Base-by-base conservation (phyloP, 345 rosid species). In the Rhizophora mangle region DNA sequence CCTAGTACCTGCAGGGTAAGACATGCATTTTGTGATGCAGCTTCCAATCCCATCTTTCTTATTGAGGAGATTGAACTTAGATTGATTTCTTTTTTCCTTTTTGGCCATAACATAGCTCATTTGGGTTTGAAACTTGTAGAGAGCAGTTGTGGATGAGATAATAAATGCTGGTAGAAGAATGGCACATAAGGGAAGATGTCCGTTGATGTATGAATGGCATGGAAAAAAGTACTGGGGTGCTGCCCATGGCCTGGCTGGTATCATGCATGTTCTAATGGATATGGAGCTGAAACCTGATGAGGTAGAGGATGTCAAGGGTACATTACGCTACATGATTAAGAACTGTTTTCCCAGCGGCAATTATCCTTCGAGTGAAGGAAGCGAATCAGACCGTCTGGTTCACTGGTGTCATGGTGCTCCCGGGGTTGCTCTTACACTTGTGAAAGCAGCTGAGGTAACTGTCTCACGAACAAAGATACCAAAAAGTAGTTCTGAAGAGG, bases 371-470 rank as follows among this genome's bases (percentile, higher is more conserved):
- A 87, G 87, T 46, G 85, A 85, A 78, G 90, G 76, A 36, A 73
- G 57, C 21, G 67, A 66, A 73, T 66, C 71, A 10, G 76, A 73
- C 63, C 67, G 71, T 51, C 95, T 85, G 32, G 90, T 89, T 58
- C 92, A 87, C 58, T 87, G 92, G 90, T 89, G 95, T 74, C 95
- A 87, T 58, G 92, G 92, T 54, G 88, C 92, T 68, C 88, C 95
- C 10, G 92, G 92, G 29, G 72, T 89, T 58, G 73, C 89, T 26
- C 83, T 89, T 65, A 85, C 90, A 47, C 85, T 87, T 30, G 84
- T 68, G 34, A 87, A 89, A 77, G 92, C 92, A 39, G 87, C 89
- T 56, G 83, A 85, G 88, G 95, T 89, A 74, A 31, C 60, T 16
- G 9, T 55, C 27, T 21, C 54, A 13, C 5, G 0, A 43, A 3